Base-by-base conservation (phyloP, 2,329 filamentous ascomycete genomes). In the Decorospora gaudefroyi region DNA sequence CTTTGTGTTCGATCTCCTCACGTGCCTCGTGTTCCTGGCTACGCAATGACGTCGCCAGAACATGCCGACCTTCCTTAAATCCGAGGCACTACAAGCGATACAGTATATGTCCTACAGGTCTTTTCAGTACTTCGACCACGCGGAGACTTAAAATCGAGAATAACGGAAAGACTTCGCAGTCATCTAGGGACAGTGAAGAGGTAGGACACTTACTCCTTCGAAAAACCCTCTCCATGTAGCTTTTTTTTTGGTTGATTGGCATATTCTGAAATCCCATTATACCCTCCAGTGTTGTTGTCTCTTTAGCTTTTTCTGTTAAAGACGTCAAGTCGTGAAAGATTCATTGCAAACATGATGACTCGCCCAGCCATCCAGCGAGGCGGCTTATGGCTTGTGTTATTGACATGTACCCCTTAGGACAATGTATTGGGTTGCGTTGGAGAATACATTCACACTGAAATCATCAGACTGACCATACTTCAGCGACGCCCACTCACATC, bases 11-110 rank as follows among this genome's bases (percentile, higher is more conserved):
- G 35, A 36, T 43, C 4, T 41, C 30, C 57, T 68, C 65, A 69
- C 64, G 64, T 69, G 65, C 64, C 36, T 61, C 51, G 2, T 59
- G 42, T 46, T 59, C 51, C 38, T 61, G 53, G 58, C 23, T 42
- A 8, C 44, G 32, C 26, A 44, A 53, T 40, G 42, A 46, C 42
- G 41, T 37, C 31, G 36, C 7, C 28, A 37, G 28, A 25, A 23
- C 26, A 41, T 39, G 19, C 22, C 46, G 40, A 36, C 21, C 22
- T 9, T 6, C 37, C 3, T 18, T 43, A 27, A 22, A 22, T 13
- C 7, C 26, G 17, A 52, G 27, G 19, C 19, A 28, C 28, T 51
- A 34, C 15, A 35, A 23, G 28, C 30, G 12, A 21, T 25, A 10
- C 26, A 22, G 19, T 36, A 26, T 49, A 19, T 28, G 51, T 16